Percentiles rank a stretch among this genome's conserved stretches.
Conservation (phyloP, 2,329 filamentous ascomycete genomes). For the Alternaria sp. region DNA sequence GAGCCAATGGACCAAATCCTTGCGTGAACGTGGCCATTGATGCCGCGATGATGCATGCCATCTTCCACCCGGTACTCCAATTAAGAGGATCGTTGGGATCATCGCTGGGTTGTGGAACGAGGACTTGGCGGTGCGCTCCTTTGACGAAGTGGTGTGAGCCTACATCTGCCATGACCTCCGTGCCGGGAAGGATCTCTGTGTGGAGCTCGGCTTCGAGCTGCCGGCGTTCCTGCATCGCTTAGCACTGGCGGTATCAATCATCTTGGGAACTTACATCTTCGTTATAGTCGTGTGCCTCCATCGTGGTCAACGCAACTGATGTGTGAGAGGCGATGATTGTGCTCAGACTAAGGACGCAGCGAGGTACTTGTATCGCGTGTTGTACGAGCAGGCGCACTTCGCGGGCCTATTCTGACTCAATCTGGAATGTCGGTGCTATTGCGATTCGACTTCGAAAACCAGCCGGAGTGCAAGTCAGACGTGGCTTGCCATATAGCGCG, state of each 20-base stretch:
- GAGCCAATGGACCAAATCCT: constrained; percentile 61
- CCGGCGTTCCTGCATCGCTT: constrained; percentile 47
- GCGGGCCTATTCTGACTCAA: neutral
- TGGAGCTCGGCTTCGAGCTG: constrained; percentile 61
- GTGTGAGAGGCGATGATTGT: neutral
- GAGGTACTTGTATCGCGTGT: neutral
- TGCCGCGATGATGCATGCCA: constrained; percentile 55
- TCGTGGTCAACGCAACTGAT: neutral
- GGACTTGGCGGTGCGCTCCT: constrained; percentile 50
- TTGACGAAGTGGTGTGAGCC: constrained; percentile 70
- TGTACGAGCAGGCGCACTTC: neutral
- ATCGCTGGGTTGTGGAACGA: constrained; percentile 62
- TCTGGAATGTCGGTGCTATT: neutral
- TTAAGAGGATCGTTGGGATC: constrained; percentile 62
- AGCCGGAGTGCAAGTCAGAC: neutral
- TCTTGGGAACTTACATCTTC: constrained; percentile 12
- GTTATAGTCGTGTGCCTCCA: constrained; percentile 14
- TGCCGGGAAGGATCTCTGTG: constrained; percentile 62
- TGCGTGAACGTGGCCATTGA: constrained; percentile 60
- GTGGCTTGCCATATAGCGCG: neutral
- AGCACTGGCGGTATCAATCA: neutral
- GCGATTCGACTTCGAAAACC: neutral
- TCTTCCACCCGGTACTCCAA: constrained; percentile 58
- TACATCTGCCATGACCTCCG: constrained; percentile 67
- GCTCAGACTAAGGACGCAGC: neutral